Percentiles rank a stretch among this genome's conserved stretches.
Conservation (phyloP, 352 stramenopile species). For the Globisporangium lucens region DNA sequence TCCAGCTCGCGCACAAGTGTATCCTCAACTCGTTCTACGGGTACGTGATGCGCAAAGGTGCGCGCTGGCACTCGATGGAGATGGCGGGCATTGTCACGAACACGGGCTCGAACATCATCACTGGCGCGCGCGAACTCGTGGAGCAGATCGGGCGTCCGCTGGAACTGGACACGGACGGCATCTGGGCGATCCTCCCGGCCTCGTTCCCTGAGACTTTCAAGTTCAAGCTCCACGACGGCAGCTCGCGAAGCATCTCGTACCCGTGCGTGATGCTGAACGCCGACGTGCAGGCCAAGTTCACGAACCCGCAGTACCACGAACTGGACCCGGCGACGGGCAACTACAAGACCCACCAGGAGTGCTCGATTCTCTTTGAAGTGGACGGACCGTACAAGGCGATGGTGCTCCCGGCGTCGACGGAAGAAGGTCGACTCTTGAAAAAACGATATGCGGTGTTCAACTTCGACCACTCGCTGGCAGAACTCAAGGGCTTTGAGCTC, state of each 20-base stretch:
- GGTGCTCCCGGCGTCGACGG: constrained; percentile 97
- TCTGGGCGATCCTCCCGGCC: constrained; percentile 98
- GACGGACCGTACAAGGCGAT: constrained; percentile 99
- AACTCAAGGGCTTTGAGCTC: constrained; percentile 95
- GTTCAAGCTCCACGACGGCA: constrained; percentile 77
- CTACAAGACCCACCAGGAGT: constrained; percentile 95
- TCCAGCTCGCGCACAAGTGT: constrained; percentile 99
- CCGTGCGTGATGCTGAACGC: constrained; percentile 99
- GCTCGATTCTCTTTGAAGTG: constrained; percentile 99
- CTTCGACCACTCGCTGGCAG: constrained; percentile 74
- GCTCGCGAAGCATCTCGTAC: constrained; percentile 93
- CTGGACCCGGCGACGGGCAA: constrained; percentile 52
- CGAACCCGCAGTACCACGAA: constrained; percentile 95
- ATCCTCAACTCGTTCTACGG: constrained; percentile 99
- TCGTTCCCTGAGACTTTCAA: constrained; percentile 98
- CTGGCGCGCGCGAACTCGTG: constrained; percentile 90
- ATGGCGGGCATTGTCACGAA: constrained; percentile 99
- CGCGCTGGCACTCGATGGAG: constrained; percentile 99
- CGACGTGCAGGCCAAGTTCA: constrained; percentile 98
- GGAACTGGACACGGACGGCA: constrained; percentile 99
- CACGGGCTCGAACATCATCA: constrained; percentile 98
- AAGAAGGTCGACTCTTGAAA: constrained; percentile 98
- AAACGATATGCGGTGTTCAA: constrained; percentile 95
- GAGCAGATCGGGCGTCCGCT: constrained; percentile 96
- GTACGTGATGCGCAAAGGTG: constrained; percentile 99